Evolutionary conservation across 2,329 filamentous ascomycete species (phyloP).

Genomic region (Trichoderma guizhouense): DNA sequence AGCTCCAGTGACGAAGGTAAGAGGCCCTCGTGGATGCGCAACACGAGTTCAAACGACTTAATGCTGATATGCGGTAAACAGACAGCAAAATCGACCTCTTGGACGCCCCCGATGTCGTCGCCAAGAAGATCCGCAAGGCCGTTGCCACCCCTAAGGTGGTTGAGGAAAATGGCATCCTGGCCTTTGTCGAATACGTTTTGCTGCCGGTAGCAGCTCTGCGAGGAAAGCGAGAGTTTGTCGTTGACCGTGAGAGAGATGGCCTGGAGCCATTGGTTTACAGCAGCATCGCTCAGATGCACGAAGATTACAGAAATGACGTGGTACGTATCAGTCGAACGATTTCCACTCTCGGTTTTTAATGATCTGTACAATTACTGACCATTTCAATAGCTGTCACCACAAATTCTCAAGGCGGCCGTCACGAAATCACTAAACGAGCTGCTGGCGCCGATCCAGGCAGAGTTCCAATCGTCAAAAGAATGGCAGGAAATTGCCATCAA

Average conservation of each 20-base stretch:
- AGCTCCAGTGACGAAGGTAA: constrained; percentile 66
- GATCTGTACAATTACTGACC: background rate
- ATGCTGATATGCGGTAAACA: constrained; percentile 25
- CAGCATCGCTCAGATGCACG: constrained; percentile 69
- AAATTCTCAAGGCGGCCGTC: constrained; percentile 82
- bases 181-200: constrained; percentile 83
- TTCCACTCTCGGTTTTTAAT: background rate
- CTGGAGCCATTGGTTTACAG: constrained; percentile 75
- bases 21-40: background rate
- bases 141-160: constrained; percentile 70
- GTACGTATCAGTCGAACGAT: constrained; percentile 45
- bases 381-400: constrained; percentile 63
- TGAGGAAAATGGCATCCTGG: constrained; percentile 82
- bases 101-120: constrained; percentile 69
- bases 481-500: constrained; percentile 69
- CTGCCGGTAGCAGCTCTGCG: constrained; percentile 70
- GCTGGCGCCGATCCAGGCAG: constrained; percentile 71
- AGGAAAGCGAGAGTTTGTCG: constrained; percentile 61
- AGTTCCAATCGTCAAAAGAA: constrained; percentile 66
- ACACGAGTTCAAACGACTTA: background rate
- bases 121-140: constrained; percentile 84
- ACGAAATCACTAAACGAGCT: constrained; percentile 69
- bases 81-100: constrained; percentile 94
- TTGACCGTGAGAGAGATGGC: constrained; percentile 62
- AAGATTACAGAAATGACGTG: constrained; percentile 76